These are phyloP conservation scores for Colletotrichum euphorbiae DNA, from an alignment of 2,329 filamentous ascomycete species.

Conservation along the genomic window DNA sequence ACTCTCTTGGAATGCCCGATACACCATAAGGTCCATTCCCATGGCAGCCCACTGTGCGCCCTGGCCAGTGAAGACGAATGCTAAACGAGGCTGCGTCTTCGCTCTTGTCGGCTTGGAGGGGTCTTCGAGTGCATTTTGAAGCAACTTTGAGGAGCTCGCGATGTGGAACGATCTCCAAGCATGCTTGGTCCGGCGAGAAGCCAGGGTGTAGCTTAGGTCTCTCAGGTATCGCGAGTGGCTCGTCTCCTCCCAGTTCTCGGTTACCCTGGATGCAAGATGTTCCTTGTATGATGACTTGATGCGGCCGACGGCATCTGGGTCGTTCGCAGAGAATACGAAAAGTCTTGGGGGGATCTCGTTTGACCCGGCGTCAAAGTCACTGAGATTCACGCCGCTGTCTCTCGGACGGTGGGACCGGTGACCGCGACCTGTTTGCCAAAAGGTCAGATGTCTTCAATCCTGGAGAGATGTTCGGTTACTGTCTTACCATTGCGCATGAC, in stretches of 20 bases:
- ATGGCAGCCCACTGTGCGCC: slow-evolving; percentile 45
- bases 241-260: slow-evolving; percentile 1
- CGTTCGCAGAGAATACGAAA: slow-evolving; percentile 55
- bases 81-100: slow-evolving; percentile 28
- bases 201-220: slow-evolving; percentile 60
- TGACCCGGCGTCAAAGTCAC: not conserved
- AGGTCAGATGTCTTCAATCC: not conserved
- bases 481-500: not conserved
- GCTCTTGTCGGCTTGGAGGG: not conserved
- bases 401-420: slow-evolving; percentile 4
- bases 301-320: slow-evolving; percentile 54
- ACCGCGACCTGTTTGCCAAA: not conserved
- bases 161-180: slow-evolving; percentile 25
- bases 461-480: accelerated
- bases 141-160: slow-evolving; percentile 4
- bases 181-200: slow-evolving; percentile 24
- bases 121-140: slow-evolving; percentile 13
- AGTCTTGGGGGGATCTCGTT: slow-evolving; percentile 46
- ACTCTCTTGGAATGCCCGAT: slow-evolving; percentile 50
- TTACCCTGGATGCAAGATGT: slow-evolving; percentile 16
- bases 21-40: slow-evolving; percentile 42
- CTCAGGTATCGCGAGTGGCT: slow-evolving; percentile 7
- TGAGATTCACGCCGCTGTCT: slow-evolving; percentile 30
- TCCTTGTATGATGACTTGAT: slow-evolving; percentile 49
- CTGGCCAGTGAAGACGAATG: slow-evolving; percentile 46